Percentiles rank a stretch among this genome's conserved stretches.
phyloP scores from a whole-genome alignment of 805 yeast genomes.

The Yamadazyma olivae region DNA sequence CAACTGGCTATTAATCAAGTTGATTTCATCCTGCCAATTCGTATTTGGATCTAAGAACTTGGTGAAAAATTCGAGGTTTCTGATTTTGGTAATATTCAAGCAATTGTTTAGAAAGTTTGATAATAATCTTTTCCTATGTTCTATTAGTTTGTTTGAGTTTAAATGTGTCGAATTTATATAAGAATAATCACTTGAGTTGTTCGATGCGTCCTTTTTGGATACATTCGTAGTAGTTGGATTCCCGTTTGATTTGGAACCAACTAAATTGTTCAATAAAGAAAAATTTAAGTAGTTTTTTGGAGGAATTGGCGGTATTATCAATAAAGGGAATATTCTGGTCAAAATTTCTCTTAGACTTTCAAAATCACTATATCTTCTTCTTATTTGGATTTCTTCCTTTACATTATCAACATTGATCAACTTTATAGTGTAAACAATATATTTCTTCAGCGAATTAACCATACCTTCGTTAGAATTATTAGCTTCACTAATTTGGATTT shows the following conservation, averaged over 20 bases:
- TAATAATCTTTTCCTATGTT: constrained; percentile 67
- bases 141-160: constrained; percentile 34
- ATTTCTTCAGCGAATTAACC: constrained; percentile 57
- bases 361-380: constrained; percentile 86
- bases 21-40: constrained; percentile 70
- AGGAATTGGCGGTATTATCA: constrained; percentile 92
- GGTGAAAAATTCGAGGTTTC: constrained; percentile 59
- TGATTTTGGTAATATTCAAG: constrained; percentile 50
- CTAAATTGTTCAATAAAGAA: constrained; percentile 31
- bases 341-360: constrained; percentile 75
- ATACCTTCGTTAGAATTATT: constrained; percentile 79
- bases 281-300: constrained; percentile 41
- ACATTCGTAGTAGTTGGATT: not conserved
- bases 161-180: constrained; percentile 42
- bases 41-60: constrained; percentile 84
- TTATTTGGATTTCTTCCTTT: constrained; percentile 54
- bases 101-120: constrained; percentile 79
- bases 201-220: constrained; percentile 3
- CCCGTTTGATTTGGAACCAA: constrained; percentile 13
- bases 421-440: constrained; percentile 78
- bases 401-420: constrained; percentile 41
- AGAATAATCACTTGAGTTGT: constrained; percentile 17
- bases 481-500: constrained; percentile 65
- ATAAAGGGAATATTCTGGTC: constrained; percentile 70
- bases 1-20: constrained; percentile 32